Percentiles rank a stretch among this genome's conserved stretches.
phyloP scores from a whole-genome alignment of 2,329 filamentous ascomycete genomes.

The Claviceps capensis region DNA sequence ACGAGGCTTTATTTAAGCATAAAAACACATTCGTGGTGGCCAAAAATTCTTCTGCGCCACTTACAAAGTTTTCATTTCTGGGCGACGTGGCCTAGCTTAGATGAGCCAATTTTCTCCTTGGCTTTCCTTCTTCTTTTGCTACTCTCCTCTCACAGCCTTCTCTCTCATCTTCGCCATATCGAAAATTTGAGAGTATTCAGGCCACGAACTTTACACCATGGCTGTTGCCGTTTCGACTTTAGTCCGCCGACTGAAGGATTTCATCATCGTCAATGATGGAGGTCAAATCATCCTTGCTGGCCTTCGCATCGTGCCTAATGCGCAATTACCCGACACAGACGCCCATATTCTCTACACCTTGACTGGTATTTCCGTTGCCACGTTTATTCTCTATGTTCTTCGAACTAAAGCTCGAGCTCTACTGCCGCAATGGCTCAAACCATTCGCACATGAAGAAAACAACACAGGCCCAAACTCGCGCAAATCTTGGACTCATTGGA shows the following conservation, averaged over 20 bases:
- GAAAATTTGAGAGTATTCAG: not conserved
- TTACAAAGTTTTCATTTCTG: not conserved
- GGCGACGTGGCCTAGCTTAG: not conserved
- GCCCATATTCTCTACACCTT: constrained; percentile 10
- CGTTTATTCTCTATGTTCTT: constrained; percentile 16
- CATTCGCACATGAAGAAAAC: constrained; percentile 28
- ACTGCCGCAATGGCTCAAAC: constrained; percentile 26
- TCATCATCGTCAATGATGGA: not conserved
- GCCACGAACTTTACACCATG: not conserved
- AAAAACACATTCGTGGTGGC: not conserved
- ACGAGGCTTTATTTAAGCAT: not conserved
- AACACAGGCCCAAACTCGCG: constrained; percentile 10
- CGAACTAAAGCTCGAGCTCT: constrained; percentile 13
- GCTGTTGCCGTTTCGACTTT: not conserved
- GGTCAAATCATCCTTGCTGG: not conserved
- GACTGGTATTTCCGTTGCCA: constrained; percentile 15
- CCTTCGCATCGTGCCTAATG: not conserved
- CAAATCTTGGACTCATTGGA: constrained; percentile 26
- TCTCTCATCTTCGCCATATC: not conserved
- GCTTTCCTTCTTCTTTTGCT: not conserved
- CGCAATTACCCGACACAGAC: constrained; percentile 3
- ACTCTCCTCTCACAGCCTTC: not conserved
- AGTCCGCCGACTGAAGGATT: not conserved
- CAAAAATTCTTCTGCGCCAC: not conserved
- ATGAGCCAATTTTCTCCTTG: not conserved